Evolutionary conservation across 257 asterid species (phyloP).

Genomic region (Penstemon eatonii): DNA sequence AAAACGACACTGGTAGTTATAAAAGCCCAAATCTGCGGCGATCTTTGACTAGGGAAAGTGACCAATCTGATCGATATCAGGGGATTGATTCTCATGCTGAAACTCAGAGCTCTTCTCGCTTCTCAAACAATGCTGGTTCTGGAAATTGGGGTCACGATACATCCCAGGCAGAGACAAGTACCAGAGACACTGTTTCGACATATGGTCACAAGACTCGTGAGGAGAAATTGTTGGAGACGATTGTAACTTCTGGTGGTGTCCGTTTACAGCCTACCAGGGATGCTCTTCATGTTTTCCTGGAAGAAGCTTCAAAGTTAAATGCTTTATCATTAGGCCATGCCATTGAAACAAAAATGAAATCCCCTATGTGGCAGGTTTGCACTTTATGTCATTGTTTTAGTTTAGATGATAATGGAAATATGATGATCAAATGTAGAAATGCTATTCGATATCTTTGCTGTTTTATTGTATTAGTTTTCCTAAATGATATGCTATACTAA

Average conservation of each 20-base stretch:
- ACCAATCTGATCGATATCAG: conserved; percentile 57
- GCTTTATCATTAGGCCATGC: conserved; percentile 65
- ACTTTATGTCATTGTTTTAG: conserved; percentile 24
- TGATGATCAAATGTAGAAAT: conserved; percentile 17
- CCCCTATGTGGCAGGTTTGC: conserved; percentile 93
- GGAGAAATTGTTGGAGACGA: conserved; percentile 78
- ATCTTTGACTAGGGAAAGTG: conserved; percentile 73
- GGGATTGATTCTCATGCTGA: conserved; percentile 51
- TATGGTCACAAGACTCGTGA: conserved; percentile 72
- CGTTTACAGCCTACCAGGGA: conserved; percentile 97
- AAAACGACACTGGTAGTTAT: conserved; percentile 74
- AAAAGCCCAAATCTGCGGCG: conserved; percentile 83
- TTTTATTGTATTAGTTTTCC: conserved; percentile 11
- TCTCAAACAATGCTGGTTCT: conserved; percentile 62
- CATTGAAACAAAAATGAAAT: conserved; percentile 75
- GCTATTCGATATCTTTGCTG: conserved; percentile 7
- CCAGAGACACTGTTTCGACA: conserved; percentile 41
- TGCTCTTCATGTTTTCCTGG: conserved; percentile 74
- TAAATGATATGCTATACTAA: not conserved
- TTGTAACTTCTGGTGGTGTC: conserved; percentile 92
- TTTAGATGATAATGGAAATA: conserved; percentile 13
- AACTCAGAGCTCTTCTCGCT: conserved; percentile 47
- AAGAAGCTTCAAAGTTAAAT: conserved; percentile 78
- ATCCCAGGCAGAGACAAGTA: conserved; percentile 52
- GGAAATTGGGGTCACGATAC: conserved; percentile 69